Conservation (phyloP, 768 basidiomycete genomes). For the Boletales sp. region DNA sequence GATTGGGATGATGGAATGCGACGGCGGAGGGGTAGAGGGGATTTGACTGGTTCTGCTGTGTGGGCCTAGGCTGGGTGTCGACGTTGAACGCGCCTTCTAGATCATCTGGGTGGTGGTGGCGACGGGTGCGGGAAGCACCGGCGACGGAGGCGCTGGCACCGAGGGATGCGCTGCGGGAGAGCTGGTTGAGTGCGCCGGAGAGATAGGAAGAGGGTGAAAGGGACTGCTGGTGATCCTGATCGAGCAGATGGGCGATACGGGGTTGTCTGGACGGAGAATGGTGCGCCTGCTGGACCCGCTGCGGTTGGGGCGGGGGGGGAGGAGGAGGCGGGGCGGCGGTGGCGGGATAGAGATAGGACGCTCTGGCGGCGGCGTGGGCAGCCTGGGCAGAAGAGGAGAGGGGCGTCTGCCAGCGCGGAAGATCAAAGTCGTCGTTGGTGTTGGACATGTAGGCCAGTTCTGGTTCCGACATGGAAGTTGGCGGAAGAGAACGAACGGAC, state of each 20-base stretch:
- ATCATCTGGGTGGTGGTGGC: conserved; percentile 70
- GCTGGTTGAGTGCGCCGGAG: conserved; percentile 47
- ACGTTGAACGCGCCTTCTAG: conserved; percentile 51
- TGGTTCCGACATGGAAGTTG: conserved; percentile 60
- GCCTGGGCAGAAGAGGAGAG: conserved; percentile 60
- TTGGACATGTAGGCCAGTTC: conserved; percentile 72
- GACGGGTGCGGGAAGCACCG: conserved; percentile 47
- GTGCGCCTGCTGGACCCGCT: conserved; percentile 44
- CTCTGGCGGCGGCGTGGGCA: conserved; percentile 42
- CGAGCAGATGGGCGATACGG: conserved; percentile 63
- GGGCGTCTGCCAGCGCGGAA: conserved; percentile 53
- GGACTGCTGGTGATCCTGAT: conserved; percentile 53
- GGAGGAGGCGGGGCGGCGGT: conserved; percentile 45
- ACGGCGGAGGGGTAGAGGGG: conserved; percentile 59
- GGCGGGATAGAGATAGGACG: conserved; percentile 51
- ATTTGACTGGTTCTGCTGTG: conserved; percentile 26
- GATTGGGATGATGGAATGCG: conserved; percentile 54
- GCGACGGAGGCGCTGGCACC: conserved; percentile 42
- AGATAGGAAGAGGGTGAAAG: conserved; percentile 46
- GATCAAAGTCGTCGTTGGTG: conserved; percentile 80
- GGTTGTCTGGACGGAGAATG: conserved; percentile 54
- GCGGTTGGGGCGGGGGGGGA: conserved; percentile 42
- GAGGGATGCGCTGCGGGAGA: conserved; percentile 67
- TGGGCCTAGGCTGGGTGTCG: conserved; percentile 20
- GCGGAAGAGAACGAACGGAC: background rate